Conservation (phyloP, 1,284 basidiomycete genomes). For the Leccinum variabile region DNA sequence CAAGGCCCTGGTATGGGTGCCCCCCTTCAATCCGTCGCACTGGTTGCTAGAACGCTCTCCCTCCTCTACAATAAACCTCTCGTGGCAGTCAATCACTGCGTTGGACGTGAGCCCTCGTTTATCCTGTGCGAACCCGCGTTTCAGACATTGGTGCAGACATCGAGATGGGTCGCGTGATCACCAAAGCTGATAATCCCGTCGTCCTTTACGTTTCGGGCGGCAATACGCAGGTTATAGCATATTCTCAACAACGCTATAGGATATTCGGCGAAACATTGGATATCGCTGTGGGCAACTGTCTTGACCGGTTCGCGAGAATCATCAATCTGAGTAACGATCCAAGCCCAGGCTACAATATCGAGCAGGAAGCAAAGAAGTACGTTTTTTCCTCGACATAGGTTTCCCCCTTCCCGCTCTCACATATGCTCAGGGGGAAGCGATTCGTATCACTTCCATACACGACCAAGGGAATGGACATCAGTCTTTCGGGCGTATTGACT, state of each 20-base stretch:
- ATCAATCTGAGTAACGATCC: conserved; percentile 96
- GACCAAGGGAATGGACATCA: conserved; percentile 99
- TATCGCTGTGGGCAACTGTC: conserved; percentile 98
- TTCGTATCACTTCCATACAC: conserved; percentile 89
- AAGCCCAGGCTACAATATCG: conserved; percentile 98
- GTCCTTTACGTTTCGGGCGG: conserved; percentile 99
- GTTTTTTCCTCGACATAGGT: neutral
- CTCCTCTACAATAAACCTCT: conserved; percentile 89
- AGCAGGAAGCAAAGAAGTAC: conserved; percentile 90
- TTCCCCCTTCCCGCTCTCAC: neutral
- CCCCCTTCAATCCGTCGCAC: conserved; percentile 90
- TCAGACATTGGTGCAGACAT: conserved; percentile 65
- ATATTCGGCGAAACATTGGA: conserved; percentile 99
- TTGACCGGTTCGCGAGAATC: conserved; percentile 97
- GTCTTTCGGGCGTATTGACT: conserved; percentile 90
- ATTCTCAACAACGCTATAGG: conserved; percentile 94
- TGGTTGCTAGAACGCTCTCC: conserved; percentile 93
- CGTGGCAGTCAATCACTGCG: conserved; percentile 97
- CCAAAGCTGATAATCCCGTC: conserved; percentile 92
- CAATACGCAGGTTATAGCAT: conserved; percentile 99
- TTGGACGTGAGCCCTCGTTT: conserved; percentile 74
- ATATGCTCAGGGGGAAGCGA: conserved; percentile 59
- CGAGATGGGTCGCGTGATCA: conserved; percentile 97
- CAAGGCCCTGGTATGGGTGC: conserved; percentile 98
- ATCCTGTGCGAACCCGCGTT: conserved; percentile 1